Conservation (phyloP, 257 asterid species). For the Leonotis leonurus region DNA sequence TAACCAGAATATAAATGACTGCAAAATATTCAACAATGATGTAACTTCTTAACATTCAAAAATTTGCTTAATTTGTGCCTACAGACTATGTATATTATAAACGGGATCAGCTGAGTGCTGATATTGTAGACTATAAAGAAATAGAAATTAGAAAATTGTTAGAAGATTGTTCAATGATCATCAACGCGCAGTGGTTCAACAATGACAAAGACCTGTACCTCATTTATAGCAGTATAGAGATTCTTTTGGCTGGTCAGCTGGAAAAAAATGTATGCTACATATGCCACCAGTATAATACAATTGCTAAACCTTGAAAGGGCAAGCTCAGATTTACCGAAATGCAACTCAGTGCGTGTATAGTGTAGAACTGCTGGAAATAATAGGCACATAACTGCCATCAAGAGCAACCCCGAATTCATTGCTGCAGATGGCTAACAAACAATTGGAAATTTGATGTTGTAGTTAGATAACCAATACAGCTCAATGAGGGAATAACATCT, state of each 20-base stretch:
- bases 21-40: slow-evolving; percentile 1
- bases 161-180: neutral
- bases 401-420: slow-evolving; percentile 73
- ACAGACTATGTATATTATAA: neutral
- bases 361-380: slow-evolving; percentile 76
- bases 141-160: no score
- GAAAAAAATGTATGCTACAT: slow-evolving; percentile 58
- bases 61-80: neutral
- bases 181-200: neutral
- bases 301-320: slow-evolving; percentile 88
- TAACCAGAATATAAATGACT: neutral
- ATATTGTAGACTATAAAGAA: no score
- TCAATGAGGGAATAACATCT: neutral
- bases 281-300: slow-evolving; percentile 78
- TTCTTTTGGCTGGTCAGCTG: slow-evolving; percentile 56
- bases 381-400: slow-evolving; percentile 91
- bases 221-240: slow-evolving; percentile 46
- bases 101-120: neutral
- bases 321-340: slow-evolving; percentile 72
- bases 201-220: slow-evolving; percentile 41
- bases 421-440: slow-evolving; percentile 47
- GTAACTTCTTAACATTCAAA: neutral
- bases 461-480: slow-evolving; percentile 5
- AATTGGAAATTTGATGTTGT: neutral
- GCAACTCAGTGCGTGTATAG: slow-evolving; percentile 68